Conservation (phyloP, 495 filamentous ascomycete species). For the Lasiosphaeris hirsuta region DNA sequence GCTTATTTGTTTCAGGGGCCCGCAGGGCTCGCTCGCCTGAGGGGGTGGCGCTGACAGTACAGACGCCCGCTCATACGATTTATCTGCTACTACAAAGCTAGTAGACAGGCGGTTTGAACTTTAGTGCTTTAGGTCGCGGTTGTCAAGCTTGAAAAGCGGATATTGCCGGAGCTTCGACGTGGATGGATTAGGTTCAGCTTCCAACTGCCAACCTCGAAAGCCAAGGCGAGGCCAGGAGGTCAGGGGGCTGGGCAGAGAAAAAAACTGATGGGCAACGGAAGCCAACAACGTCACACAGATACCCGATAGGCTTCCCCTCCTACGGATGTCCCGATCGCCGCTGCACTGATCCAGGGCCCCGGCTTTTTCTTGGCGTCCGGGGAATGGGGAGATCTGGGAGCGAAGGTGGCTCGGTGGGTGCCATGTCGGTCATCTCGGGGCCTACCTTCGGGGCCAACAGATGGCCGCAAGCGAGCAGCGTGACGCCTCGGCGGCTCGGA, state of each 20-base stretch:
- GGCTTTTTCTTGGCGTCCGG: slow-evolving; percentile 9
- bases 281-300: slow-evolving; percentile 17
- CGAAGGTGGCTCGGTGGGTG: not conserved
- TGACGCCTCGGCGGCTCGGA: slow-evolving; percentile 8
- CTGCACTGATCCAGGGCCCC: slow-evolving; percentile 8
- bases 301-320: slow-evolving; percentile 25
- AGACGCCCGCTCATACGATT: not conserved
- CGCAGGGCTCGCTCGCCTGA: not conserved
- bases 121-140: not conserved
- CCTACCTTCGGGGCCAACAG: slow-evolving; percentile 6
- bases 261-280: slow-evolving; percentile 2
- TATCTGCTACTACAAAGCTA: not conserved
- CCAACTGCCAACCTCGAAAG: not conserved
- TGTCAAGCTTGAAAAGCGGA: not conserved
- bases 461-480: slow-evolving; percentile 9
- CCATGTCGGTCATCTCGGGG: slow-evolving; percentile 14
- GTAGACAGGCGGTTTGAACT: not conserved
- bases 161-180: not conserved
- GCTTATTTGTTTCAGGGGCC: slow-evolving; percentile 3
- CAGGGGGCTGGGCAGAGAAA: not conserved
- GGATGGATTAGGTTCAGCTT: not conserved
- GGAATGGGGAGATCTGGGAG: slow-evolving; percentile 5
- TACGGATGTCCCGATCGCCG: slow-evolving; percentile 23
- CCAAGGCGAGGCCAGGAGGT: not conserved
- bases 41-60: not conserved